Percentiles rank a stretch among this genome's conserved stretches.
Evolutionary conservation across 345 rosid genomes (phyloP).

Genomic region (Camelina neglecta): DNA sequence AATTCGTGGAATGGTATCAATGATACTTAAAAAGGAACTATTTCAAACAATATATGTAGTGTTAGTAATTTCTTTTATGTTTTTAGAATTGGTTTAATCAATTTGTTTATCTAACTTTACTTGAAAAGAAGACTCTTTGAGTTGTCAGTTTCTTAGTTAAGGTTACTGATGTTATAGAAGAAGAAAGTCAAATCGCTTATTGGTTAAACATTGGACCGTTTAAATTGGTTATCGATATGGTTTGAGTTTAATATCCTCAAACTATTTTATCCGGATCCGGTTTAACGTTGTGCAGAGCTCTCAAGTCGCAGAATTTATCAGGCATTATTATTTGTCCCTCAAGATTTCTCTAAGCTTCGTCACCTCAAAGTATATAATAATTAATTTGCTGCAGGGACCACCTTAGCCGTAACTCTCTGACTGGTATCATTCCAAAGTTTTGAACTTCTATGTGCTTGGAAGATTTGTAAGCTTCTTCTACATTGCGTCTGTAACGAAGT

Average conservation of each 20-base stretch:
- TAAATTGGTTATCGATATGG: background rate
- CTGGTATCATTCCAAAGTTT: slow-evolving; percentile 74
- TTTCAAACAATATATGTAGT: too few relatives aligned
- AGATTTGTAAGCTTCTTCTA: slow-evolving; percentile 53
- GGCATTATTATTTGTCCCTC: slow-evolving; percentile 56
- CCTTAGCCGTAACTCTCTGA: slow-evolving; percentile 74
- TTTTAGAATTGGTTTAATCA: too few relatives aligned
- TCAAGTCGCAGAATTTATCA: slow-evolving; percentile 70
- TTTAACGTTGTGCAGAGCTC: slow-evolving; percentile 41
- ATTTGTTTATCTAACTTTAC: too few relatives aligned
- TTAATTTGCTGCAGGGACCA: slow-evolving; percentile 56
- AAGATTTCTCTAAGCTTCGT: slow-evolving; percentile 72
- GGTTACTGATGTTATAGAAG: too few relatives aligned
- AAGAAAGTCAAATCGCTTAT: too few relatives aligned
- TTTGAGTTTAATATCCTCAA: background rate
- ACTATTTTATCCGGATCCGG: background rate
- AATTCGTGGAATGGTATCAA: too few relatives aligned
- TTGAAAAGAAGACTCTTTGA: too few relatives aligned
- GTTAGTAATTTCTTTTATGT: too few relatives aligned
- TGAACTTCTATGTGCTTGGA: slow-evolving; percentile 75
- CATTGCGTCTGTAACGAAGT: background rate
- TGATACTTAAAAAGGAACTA: too few relatives aligned
- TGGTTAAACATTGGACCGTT: background rate
- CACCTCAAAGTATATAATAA: slow-evolving; percentile 50
- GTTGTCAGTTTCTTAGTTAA: too few relatives aligned